Percentiles rank a stretch among this genome's conserved stretches.
phyloP scores from a whole-genome alignment of 371 early-diverging fungal genomes.

The Mortierella sp. region DNA sequence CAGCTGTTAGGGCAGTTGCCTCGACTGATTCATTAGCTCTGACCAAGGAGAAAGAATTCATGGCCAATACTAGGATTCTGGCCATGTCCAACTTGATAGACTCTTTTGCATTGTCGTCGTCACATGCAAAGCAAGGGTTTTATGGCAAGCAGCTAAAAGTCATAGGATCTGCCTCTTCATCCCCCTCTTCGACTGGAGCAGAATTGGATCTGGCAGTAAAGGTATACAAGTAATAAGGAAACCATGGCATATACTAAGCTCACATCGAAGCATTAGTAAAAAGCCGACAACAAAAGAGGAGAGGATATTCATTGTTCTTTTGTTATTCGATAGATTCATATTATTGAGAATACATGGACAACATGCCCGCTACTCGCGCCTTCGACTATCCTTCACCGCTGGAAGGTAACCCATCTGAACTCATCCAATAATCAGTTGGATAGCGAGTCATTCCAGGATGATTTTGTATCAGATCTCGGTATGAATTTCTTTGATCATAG shows the following conservation, averaged over 20 bases:
- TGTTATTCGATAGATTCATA: constrained; percentile 26
- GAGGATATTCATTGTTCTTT: background rate
- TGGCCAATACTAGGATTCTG: constrained; percentile 45
- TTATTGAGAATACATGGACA: constrained; percentile 53
- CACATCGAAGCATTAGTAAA: background rate
- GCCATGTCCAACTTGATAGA: constrained; percentile 52
- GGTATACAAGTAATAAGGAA: constrained; percentile 16
- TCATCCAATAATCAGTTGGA: constrained; percentile 12
- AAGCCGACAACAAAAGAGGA: background rate
- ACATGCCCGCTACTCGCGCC: constrained; percentile 42
- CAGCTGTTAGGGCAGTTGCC: background rate
- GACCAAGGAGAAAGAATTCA: constrained; percentile 50
- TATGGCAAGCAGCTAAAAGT: constrained; percentile 54
- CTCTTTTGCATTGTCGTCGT: constrained; percentile 25
- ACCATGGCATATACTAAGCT: background rate
- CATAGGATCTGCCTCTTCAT: constrained; percentile 30
- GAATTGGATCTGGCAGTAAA: constrained; percentile 49
- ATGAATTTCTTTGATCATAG: constrained; percentile 3
- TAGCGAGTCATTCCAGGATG: constrained; percentile 17
- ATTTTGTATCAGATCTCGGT: constrained; percentile 27
- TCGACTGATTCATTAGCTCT: constrained; percentile 22
- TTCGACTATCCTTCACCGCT: constrained; percentile 52
- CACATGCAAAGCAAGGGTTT: constrained; percentile 50
- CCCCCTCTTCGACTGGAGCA: constrained; percentile 29
- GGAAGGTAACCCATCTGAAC: constrained; percentile 32